Percentiles rank a stretch among this genome's conserved stretches.
Conservation (phyloP, 164 flowering plant genomes). For the Dillenia turbinata region DNA sequence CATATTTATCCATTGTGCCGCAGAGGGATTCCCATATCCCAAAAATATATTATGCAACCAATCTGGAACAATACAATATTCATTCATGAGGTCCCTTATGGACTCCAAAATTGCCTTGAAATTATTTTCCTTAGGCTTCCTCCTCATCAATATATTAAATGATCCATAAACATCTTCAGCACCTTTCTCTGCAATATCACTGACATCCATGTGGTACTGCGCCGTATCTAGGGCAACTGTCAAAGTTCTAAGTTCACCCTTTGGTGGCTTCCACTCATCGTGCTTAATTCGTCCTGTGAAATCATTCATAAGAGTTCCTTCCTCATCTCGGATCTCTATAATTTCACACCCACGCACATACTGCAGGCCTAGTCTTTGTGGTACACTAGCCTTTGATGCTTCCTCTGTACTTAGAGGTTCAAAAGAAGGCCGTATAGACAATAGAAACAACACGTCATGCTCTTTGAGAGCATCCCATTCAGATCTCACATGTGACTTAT, state of each 20-base stretch:
- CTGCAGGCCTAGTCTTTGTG: conserved; percentile 92
- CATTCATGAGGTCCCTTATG: conserved; percentile 99
- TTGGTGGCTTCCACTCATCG: conserved; percentile 99
- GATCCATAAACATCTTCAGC: conserved; percentile 88
- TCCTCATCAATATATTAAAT: conserved; percentile 86
- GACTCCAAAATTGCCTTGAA: conserved; percentile 98
- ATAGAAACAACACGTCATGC: conserved; percentile 95
- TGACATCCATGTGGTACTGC: conserved; percentile 97
- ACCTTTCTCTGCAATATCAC: conserved; percentile 81
- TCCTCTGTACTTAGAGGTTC: conserved; percentile 93
- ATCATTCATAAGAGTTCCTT: conserved; percentile 96
- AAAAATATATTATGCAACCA: conserved; percentile 94
- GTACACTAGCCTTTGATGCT: conserved; percentile 78
- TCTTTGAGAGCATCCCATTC: conserved; percentile 97
- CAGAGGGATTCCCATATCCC: conserved; percentile 98
- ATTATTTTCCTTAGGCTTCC: conserved; percentile 98
- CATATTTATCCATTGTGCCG: conserved; percentile 97
- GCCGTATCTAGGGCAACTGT: conserved; percentile 94
- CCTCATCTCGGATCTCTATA: conserved; percentile 94
- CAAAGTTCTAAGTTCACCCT: conserved; percentile 92
- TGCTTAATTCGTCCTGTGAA: conserved; percentile 91
- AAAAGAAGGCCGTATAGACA: conserved; percentile 85
- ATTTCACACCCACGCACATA: conserved; percentile 97
- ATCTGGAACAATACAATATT: conserved; percentile 93
- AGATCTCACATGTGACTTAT: conserved; percentile 76